Conservation (phyloP, 1,284 basidiomycete genomes). For the Cutaneotrichosporon cavernicola region DNA sequence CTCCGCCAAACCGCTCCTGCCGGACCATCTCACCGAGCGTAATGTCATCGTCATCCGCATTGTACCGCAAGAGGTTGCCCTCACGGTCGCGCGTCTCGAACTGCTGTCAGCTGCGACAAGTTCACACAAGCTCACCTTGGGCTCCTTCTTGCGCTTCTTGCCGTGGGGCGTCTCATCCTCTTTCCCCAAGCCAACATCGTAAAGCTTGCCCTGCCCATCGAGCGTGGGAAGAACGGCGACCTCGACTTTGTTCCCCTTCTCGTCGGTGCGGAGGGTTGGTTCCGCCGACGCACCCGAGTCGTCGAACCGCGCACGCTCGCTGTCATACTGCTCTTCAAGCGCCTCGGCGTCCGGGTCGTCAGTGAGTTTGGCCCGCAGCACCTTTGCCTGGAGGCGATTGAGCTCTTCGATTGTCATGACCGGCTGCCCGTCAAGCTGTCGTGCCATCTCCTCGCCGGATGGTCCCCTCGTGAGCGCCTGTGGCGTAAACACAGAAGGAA, state of each 20-base stretch:
- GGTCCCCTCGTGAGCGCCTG: conserved; percentile 49
- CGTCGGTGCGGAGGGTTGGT: conserved; percentile 27
- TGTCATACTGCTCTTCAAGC: conserved; percentile 81
- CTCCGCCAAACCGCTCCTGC: conserved; percentile 86
- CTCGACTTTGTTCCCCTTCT: conserved; percentile 50
- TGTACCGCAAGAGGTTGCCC: conserved; percentile 75
- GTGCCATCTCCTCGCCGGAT: conserved; percentile 19
- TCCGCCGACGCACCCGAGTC: conserved; percentile 32
- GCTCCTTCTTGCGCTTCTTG: conserved; percentile 66
- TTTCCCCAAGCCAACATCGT: conserved; percentile 77
- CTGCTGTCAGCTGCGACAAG: conserved; percentile 38
- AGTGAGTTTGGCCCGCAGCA: conserved; percentile 85
- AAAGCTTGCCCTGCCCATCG: conserved; percentile 79
- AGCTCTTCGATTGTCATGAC: conserved; percentile 61
- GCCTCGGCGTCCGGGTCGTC: conserved; percentile 66
- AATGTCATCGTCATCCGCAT: conserved; percentile 82
- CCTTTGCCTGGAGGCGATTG: conserved; percentile 90
- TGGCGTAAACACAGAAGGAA: conserved; percentile 85
- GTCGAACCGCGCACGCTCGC: conserved; percentile 57
- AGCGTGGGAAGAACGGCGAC: conserved; percentile 86
- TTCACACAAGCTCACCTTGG: conserved; percentile 60
- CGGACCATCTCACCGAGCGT: conserved; percentile 88
- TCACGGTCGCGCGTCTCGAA: conserved; percentile 90
- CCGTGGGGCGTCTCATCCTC: conserved; percentile 42
- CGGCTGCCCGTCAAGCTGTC: conserved; percentile 22